Evolutionary conservation across 192 early-diverging fungal genomes (phyloP).

Genomic region (Rhizophagus sp.): DNA sequence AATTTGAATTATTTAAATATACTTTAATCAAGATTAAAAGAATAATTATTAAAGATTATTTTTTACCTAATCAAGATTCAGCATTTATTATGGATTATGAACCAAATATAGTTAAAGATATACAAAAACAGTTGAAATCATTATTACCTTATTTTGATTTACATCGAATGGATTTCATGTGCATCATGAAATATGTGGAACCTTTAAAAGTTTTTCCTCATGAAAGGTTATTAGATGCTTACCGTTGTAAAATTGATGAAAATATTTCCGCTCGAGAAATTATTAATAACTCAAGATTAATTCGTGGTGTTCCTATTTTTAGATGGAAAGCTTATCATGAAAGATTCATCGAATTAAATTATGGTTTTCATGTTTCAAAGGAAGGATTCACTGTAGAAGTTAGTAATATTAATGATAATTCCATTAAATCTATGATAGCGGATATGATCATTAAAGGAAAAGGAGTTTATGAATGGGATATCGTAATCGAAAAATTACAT

Average conservation of each 20-base stretch:
- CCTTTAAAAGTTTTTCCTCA: neutral
- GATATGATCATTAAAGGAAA: neutral
- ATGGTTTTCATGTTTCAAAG: neutral
- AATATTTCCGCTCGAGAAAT: neutral
- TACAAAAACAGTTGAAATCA: too few relatives aligned
- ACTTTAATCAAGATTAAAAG: neutral
- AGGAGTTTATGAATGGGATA: conserved; percentile 17
- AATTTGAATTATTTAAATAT: neutral
- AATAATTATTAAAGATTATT: too few relatives aligned
- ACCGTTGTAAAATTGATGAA: neutral
- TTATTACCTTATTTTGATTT: neutral
- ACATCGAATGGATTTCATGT: neutral
- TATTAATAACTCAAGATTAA: neutral
- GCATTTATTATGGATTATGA: too few relatives aligned
- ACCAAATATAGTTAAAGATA: too few relatives aligned
- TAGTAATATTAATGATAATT: neutral
- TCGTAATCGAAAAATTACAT: conserved; percentile 3
- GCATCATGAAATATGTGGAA: neutral
- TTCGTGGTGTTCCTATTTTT: neutral
- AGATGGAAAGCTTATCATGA: neutral
- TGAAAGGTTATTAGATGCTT: neutral
- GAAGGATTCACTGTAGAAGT: neutral
- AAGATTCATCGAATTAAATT: neutral
- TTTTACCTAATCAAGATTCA: neutral
- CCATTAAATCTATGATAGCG: neutral